phyloP scores from a whole-genome alignment of 345 rosid genomes.

The Lepidium aucheri region DNA sequence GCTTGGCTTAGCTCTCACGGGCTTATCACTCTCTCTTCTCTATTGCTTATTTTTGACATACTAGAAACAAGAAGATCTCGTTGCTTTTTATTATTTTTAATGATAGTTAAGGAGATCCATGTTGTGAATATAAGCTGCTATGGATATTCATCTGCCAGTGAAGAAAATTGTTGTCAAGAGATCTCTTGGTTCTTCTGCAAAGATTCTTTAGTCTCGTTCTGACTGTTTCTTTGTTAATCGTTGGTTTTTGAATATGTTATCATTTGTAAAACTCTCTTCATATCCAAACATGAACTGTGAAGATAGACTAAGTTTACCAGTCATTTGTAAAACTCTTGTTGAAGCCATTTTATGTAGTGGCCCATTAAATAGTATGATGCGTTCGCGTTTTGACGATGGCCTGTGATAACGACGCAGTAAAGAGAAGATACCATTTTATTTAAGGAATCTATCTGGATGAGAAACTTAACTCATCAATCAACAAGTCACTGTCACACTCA shows the following conservation, averaged over 20 bases:
- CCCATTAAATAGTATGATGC: background rate
- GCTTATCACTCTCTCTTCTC: background rate
- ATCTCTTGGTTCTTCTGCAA: background rate
- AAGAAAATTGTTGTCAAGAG: background rate
- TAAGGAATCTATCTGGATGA: background rate
- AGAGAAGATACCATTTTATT: background rate
- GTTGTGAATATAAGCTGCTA: conserved; percentile 13
- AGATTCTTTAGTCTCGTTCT: background rate
- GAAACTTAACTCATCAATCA: background rate
- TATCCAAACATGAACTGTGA: background rate
- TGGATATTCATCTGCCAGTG: background rate
- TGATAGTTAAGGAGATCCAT: background rate
- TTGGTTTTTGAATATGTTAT: background rate
- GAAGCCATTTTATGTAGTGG: background rate
- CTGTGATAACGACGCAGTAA: background rate
- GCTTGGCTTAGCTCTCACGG: conserved; percentile 25
- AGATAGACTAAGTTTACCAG: background rate
- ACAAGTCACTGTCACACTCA: too few species aligned
- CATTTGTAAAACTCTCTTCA: background rate
- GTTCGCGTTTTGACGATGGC: background rate
- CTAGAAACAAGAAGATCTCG: background rate
- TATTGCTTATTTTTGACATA: background rate
- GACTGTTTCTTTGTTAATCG: background rate
- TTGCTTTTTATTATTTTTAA: background rate
- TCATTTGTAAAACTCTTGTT: too few species aligned